Percentiles rank a stretch among this genome's conserved stretches.
Conservation (phyloP, 2,329 filamentous ascomycete species). For the Leptodontidium sp. region DNA sequence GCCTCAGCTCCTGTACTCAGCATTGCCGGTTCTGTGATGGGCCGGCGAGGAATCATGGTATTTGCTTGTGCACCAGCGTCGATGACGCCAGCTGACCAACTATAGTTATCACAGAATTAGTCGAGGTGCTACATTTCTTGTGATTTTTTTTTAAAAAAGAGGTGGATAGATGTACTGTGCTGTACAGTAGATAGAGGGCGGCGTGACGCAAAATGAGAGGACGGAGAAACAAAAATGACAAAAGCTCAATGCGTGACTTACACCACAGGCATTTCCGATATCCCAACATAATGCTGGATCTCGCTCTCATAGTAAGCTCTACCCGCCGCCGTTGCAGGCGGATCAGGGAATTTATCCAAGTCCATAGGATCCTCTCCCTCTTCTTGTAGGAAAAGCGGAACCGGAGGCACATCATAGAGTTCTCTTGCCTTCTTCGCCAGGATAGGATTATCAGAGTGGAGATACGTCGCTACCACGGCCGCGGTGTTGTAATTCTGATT, state of each 20-base stretch:
- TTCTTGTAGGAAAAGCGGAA: neutral
- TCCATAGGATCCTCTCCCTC: neutral
- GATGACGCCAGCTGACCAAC: neutral
- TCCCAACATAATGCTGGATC: neutral
- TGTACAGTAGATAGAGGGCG: neutral
- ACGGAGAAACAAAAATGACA: neutral
- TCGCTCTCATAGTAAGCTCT: neutral
- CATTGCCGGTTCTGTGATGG: neutral
- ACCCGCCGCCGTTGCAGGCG: neutral
- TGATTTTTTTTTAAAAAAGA: too few species aligned
- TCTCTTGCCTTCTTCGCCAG: conserved; percentile 5
- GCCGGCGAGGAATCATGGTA: neutral
- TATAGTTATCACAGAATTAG: neutral
- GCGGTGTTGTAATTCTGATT: conserved; percentile 13
- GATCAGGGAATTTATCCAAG: neutral
- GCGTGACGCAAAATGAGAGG: neutral
- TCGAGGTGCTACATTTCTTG: too few species aligned
- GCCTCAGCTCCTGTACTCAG: neutral
- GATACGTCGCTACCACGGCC: neutral
- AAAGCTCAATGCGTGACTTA: neutral
- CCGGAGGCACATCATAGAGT: neutral
- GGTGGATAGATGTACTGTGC: too few species aligned
- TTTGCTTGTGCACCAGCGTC: neutral
- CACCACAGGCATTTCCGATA: neutral
- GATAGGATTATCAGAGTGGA: neutral